Evolutionary conservation across 495 filamentous ascomycete genomes (phyloP), one percentile per base, ranked within the genome.

Genomic region (Hypoxylon fragiforme): DNA sequence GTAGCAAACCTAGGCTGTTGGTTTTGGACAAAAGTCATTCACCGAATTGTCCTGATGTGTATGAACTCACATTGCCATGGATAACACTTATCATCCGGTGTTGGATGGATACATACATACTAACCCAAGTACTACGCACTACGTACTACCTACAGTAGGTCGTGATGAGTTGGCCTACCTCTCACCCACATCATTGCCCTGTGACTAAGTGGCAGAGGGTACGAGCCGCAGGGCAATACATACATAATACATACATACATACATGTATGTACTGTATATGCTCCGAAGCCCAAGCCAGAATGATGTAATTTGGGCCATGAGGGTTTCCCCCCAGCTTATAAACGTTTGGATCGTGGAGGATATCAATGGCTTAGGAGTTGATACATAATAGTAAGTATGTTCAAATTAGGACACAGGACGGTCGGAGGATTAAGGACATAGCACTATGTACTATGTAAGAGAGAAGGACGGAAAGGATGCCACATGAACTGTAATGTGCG

Each of bases 231-330:
- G 48, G 20, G 24, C 32, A 42, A 41, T 57, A 41, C 48, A 28
- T 28, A 4, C 24, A 28, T 4, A 4, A 9, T 28, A 28, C 4
- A 4, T 28, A 28, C n/a, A n/a, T n/a, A n/a, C n/a, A n/a, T n/a
- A n/a, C n/a, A n/a, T n/a, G n/a, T n/a, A n/a, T n/a, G n/a, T n/a
- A n/a, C n/a, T n/a, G n/a, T n/a, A 13, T 41, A 44, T 44, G 53
- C 22, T 50, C 44, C 37, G 15, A 44, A 31, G 52, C 58, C 53
- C 40, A 59, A 51, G 49, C 44, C 46, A 50, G 46, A 44, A 62
- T 65, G 62, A 65, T 65, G 62, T 60, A 63, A 65, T 58, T 65
- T 46, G 47, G 59, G 62, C 44, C 47, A 15, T 46, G 46, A 39
- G 14, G 38, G n/a, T 41, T 39, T n/a, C n/a, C n/a, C n/a, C n/a